Percentiles rank a stretch among this genome's conserved stretches.
These are phyloP conservation scores for Debaryomyces robertsiae DNA, from an alignment of 1,139 yeast genomes.

Conservation along the genomic window DNA sequence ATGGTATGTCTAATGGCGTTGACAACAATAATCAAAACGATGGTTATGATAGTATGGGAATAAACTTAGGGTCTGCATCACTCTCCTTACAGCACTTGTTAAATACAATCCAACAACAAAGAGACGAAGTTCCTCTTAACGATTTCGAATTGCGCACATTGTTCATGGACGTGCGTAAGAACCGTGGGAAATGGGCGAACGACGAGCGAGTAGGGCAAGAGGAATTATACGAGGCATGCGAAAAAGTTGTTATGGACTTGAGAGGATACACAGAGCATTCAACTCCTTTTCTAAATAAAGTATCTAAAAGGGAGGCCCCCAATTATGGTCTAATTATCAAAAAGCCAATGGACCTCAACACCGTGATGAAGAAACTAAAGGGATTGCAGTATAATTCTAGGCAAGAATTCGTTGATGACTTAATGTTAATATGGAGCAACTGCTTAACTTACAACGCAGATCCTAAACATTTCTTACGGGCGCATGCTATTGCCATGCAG, in stretches of 20 bases:
- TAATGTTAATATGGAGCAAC: slow-evolving; percentile 94
- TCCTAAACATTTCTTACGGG: slow-evolving; percentile 87
- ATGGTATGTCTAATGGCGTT: slow-evolving; percentile 9
- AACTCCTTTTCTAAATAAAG: slow-evolving; percentile 92
- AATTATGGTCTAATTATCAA: slow-evolving; percentile 88
- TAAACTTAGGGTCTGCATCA: slow-evolving; percentile 74
- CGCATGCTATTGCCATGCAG: slow-evolving; percentile 96
- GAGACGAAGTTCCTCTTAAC: slow-evolving; percentile 74
- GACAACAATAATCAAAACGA: slow-evolving; percentile 11
- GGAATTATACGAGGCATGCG: slow-evolving; percentile 95
- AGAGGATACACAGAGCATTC: slow-evolving; percentile 96
- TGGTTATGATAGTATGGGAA: slow-evolving; percentile 22
- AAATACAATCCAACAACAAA: slow-evolving; percentile 72
- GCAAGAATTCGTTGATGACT: slow-evolving; percentile 86
- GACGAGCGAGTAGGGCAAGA: slow-evolving; percentile 96
- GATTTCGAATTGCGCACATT: slow-evolving; percentile 84
- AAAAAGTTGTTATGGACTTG: slow-evolving; percentile 86
- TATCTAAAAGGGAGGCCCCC: slow-evolving; percentile 96
- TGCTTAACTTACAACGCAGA: slow-evolving; percentile 93
- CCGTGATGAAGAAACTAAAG: slow-evolving; percentile 88
- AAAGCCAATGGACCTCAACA: slow-evolving; percentile 94
- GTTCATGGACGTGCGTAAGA: slow-evolving; percentile 89
- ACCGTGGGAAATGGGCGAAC: slow-evolving; percentile 95
- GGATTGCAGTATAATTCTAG: slow-evolving; percentile 79
- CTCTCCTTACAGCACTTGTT: slow-evolving; percentile 82